phyloP scores from a whole-genome alignment of 495 filamentous ascomycete genomes.

The Hypoxylon cercidicola region DNA sequence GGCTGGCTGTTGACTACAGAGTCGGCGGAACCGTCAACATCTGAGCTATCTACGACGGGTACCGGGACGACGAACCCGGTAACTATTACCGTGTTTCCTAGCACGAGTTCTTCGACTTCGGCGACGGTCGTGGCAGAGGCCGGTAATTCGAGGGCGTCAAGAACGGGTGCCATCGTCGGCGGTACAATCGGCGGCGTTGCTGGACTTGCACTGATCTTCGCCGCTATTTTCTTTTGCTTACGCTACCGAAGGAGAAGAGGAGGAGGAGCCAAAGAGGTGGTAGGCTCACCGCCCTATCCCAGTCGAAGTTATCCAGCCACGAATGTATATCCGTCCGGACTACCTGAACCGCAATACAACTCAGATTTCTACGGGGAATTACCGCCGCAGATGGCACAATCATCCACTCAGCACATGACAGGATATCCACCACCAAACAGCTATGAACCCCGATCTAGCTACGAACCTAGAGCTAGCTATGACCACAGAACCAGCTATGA shows the following conservation, averaged over 20 bases:
- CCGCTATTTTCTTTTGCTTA: slow-evolving; percentile 44
- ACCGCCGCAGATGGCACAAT: slow-evolving; percentile 42
- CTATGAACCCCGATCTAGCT: slow-evolving; percentile 16
- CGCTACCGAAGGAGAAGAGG: slow-evolving; percentile 26
- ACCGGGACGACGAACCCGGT: slow-evolving; percentile 8
- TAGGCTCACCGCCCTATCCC: slow-evolving; percentile 28
- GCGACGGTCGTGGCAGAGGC: slow-evolving; percentile 1
- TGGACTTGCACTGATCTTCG: slow-evolving; percentile 45
- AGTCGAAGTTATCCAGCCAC: slow-evolving; percentile 15
- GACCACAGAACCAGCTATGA: slow-evolving; percentile 1
- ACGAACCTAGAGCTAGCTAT: slow-evolving; percentile 15
- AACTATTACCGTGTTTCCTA: slow-evolving; percentile 38
- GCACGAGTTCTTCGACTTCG: slow-evolving; percentile 26
- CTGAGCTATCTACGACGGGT: slow-evolving; percentile 9
- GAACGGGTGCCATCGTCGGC: slow-evolving; percentile 50
- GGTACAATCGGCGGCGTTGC: slow-evolving; percentile 54
- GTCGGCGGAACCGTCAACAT: slow-evolving; percentile 16
- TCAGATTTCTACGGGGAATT: slow-evolving; percentile 47
- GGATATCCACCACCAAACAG: slow-evolving; percentile 26
- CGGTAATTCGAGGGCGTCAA: slow-evolving; percentile 12
- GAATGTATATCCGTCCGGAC: slow-evolving; percentile 29
- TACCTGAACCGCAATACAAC: slow-evolving; percentile 37
- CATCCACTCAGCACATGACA: slow-evolving; percentile 32
- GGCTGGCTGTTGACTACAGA: slow-evolving; percentile 23
- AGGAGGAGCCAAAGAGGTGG: slow-evolving; percentile 22